phyloP scores from a whole-genome alignment of 768 basidiomycete species.

The Phallus indusiatus region DNA sequence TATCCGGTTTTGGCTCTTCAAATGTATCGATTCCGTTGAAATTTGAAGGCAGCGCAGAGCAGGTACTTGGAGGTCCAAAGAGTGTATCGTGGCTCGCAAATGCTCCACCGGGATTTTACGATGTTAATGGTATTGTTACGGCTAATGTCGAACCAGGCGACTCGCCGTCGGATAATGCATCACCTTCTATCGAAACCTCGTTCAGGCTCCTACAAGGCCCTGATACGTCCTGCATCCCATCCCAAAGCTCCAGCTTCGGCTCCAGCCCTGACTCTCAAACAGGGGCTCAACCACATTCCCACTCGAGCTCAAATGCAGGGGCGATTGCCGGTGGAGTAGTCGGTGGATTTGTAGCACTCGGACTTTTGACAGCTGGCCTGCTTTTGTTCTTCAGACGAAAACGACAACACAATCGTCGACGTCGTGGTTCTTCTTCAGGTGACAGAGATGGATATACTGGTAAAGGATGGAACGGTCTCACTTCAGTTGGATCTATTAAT shows the following conservation, averaged over 20 bases:
- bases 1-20: not conserved
- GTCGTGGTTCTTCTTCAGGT: not conserved
- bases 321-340: constrained; percentile 59
- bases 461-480: not conserved
- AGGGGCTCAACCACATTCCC: not conserved
- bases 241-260: too few relatives aligned
- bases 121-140: not conserved
- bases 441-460: not conserved
- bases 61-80: not conserved
- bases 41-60: not conserved
- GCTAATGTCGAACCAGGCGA: not conserved
- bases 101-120: not conserved
- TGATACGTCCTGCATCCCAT: not conserved
- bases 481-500: not conserved
- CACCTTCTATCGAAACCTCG: not conserved
- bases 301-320: constrained; percentile 30
- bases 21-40: not conserved
- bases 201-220: not conserved
- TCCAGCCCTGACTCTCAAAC: not conserved
- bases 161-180: not conserved
- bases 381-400: constrained; percentile 31
- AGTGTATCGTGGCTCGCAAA: not conserved
- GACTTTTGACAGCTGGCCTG: constrained; percentile 28
- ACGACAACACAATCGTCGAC: constrained; percentile 13
- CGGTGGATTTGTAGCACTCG: constrained; percentile 41